Evolutionary conservation across 2,329 filamentous ascomycete species (phyloP).

Genomic region (Lanzia echinophila): DNA sequence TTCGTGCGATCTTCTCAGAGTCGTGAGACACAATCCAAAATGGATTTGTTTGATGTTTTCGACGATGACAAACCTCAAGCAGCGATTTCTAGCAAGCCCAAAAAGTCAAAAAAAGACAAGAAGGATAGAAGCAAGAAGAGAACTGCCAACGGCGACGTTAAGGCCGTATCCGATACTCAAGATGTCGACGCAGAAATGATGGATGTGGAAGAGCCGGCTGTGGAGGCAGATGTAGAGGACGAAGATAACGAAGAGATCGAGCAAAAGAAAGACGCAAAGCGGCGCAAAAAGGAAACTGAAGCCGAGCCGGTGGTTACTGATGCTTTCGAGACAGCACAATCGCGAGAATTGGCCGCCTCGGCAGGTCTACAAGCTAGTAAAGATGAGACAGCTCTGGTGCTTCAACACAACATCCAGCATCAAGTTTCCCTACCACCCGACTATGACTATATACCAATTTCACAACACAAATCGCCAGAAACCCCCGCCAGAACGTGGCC

Average conservation of each 20-base stretch:
- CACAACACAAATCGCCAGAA: slow-evolving; percentile 83
- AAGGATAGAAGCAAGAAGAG: slow-evolving; percentile 74
- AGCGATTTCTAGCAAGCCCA: slow-evolving; percentile 29
- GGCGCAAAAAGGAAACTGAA: slow-evolving; percentile 55
- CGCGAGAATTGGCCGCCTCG: slow-evolving; percentile 72
- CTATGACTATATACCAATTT: slow-evolving; percentile 92
- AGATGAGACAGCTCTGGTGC: slow-evolving; percentile 55
- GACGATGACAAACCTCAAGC: slow-evolving; percentile 59
- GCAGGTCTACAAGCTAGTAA: slow-evolving; percentile 27
- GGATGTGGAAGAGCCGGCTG: slow-evolving; percentile 22
- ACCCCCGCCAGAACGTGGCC: slow-evolving; percentile 77
- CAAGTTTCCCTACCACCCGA: slow-evolving; percentile 92
- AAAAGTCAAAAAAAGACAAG: slow-evolving; percentile 37
- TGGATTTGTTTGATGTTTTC: slow-evolving; percentile 81
- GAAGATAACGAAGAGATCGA: slow-evolving; percentile 33
- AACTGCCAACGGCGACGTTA: slow-evolving; percentile 74
- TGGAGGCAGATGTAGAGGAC: slow-evolving; percentile 12
- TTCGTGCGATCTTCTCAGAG: not conserved
- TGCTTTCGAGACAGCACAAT: slow-evolving; percentile 90
- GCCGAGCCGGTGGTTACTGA: slow-evolving; percentile 82
- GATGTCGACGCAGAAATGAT: slow-evolving; percentile 66
- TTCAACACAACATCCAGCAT: slow-evolving; percentile 97
- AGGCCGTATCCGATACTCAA: slow-evolving; percentile 41
- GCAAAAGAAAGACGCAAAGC: slow-evolving; percentile 50
- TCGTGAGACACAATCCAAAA: slow-evolving; percentile 30